A percentile compares a stretch with the other conserved stretches of the same genome.
Evolutionary conservation across 1,284 basidiomycete genomes (phyloP).

Genomic region (Amylostereum areolatum): DNA sequence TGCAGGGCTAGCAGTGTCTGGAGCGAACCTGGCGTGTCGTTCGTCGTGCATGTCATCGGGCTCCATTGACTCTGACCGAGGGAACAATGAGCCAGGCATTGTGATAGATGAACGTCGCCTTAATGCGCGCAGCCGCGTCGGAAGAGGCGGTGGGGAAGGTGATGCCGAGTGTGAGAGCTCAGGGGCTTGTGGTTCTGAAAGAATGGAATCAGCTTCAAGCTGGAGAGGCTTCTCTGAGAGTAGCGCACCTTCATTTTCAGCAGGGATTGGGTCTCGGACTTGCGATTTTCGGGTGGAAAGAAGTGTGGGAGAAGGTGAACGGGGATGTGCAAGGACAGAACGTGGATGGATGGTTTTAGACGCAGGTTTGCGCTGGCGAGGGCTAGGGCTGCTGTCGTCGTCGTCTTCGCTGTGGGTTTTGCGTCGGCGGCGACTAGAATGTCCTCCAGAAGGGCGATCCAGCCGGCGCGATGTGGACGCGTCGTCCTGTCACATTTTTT

Average conservation of each 20-base stretch:
- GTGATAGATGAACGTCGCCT: constrained; percentile 43
- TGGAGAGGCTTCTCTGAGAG: not conserved
- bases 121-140: constrained; percentile 18
- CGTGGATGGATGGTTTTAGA: too few relatives aligned
- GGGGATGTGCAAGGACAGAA: too few relatives aligned
- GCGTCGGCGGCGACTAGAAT: too few relatives aligned
- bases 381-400: too few relatives aligned
- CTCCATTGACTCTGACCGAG: constrained; percentile 59
- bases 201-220: not conserved
- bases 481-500: too few relatives aligned
- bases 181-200: constrained; percentile 13
- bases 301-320: too few relatives aligned
- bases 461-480: too few relatives aligned
- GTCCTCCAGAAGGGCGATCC: too few relatives aligned
- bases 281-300: not conserved
- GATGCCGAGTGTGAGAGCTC: constrained; percentile 16
- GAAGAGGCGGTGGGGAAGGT: constrained; percentile 28
- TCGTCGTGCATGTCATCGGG: constrained; percentile 33
- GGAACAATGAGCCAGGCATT: constrained; percentile 76
- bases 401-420: too few relatives aligned
- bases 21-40: constrained; percentile 34
- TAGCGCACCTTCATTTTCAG: not conserved
- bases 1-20: not conserved
- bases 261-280: not conserved
- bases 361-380: too few relatives aligned